Evolutionary conservation across 768 basidiomycete species (phyloP).

Genomic region (Panaeolus papilionaceus): DNA sequence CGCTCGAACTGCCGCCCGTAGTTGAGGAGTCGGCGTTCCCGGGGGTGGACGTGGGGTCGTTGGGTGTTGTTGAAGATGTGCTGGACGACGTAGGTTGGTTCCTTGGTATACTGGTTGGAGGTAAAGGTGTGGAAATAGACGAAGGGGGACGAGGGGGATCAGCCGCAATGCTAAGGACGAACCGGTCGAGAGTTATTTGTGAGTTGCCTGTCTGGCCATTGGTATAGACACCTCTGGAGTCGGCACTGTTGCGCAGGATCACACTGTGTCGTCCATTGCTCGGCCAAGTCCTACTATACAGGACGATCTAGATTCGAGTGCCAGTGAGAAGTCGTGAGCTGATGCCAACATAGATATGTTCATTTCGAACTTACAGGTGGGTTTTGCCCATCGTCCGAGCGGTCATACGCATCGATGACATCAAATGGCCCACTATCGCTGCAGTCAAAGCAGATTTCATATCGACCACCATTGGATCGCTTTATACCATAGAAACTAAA

Average conservation of each 20-base stretch:
- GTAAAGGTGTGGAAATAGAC: slow-evolving; percentile 14
- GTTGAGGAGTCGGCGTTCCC: neutral
- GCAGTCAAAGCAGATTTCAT: slow-evolving; percentile 9
- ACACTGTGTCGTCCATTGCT: neutral
- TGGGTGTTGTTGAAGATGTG: neutral
- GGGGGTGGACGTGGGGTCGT: neutral
- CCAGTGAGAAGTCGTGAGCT: neutral
- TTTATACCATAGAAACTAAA: slow-evolving; percentile 3
- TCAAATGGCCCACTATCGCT: neutral
- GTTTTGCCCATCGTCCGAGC: slow-evolving; percentile 5
- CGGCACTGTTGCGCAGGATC: slow-evolving; percentile 1
- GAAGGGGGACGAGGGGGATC: slow-evolving; percentile 3
- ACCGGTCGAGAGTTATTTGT: slow-evolving; percentile 5
- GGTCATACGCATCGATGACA: slow-evolving; percentile 7
- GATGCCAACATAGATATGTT: neutral
- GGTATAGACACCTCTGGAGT: neutral
- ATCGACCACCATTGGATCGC: neutral
- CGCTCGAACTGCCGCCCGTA: neutral
- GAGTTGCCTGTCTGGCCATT: slow-evolving; percentile 10
- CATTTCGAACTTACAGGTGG: neutral
- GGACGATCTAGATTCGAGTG: neutral
- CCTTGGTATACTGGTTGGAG: neutral
- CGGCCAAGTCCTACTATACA: neutral
- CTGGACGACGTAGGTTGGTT: neutral
- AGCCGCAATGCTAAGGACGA: neutral